Base-by-base conservation (phyloP, 1,284 basidiomycete species). In the Cerrena zonata region DNA sequence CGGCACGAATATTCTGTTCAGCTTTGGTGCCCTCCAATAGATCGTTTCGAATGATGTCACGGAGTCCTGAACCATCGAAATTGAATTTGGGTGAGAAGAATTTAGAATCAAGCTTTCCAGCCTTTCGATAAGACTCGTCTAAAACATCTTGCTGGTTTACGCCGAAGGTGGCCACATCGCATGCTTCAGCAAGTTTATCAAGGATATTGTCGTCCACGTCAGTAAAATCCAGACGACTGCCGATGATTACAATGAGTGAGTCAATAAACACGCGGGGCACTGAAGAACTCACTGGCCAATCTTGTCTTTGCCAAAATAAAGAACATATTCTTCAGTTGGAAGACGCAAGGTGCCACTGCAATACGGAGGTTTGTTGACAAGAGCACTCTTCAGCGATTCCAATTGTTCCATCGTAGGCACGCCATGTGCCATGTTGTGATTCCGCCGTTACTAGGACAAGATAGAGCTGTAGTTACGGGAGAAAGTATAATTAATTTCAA, bases 11-110 rank as follows among this genome's bases (percentile, higher is more conserved):
- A 4, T 27, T 38, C 13, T 51, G 51, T 7, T 53, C 39, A 1
- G 53, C 53, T 1, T 56, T 44, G 3, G 53, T 30, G 2, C 56
- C 56, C 10, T 58, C 45, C 10, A 68, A 50, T 10, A 69, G 54
- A 26, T 47, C 50, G 5, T 53, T 46, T 2, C 53, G 53, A 18
- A 68, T 50, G 18, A 42, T 27, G 19, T 62, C 53, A 13, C 64
- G 37, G 18, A 68, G 30, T 3, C 64, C 59, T 4, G 50, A 27
- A 12, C 40, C 34, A 10, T 51, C 48, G 4, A 67, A 53, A 45
- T 66, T 57, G 26, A 74, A 57, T 1, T 57, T 62, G 0, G 64
- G 56, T 5, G 64, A 19, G 47, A 67, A 63, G 13, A 51, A 18
- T 12, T 50, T n/a, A 15, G 11, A 34, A 47, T 67, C 64, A 45